These are phyloP conservation scores for Rosa persica DNA, from an alignment of 306 rosid species.

Conservation along the genomic window DNA sequence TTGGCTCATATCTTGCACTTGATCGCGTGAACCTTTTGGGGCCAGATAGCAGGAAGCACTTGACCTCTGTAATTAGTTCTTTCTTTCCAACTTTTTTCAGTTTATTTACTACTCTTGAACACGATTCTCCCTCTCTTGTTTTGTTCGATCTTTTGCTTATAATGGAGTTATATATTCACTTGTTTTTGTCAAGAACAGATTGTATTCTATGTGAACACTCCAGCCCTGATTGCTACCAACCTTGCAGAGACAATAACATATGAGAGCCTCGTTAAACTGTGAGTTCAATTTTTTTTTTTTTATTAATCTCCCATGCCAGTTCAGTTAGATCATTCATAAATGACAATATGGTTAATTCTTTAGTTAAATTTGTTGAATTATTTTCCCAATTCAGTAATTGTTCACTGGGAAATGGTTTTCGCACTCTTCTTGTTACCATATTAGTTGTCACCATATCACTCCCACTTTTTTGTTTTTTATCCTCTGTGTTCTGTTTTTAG, in stretches of 20 bases:
- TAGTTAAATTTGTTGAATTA: background rate
- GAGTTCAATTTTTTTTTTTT: conserved; percentile 5
- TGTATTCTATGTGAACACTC: conserved; percentile 47
- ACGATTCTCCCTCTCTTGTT: background rate
- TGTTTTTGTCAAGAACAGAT: conserved; percentile 25
- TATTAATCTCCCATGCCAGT: background rate
- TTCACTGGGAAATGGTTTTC: no score
- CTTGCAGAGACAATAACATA: conserved; percentile 47
- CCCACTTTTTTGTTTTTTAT: no score
- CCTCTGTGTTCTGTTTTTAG: no score
- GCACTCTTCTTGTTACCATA: no score
- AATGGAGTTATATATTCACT: background rate
- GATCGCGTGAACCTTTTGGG: conserved; percentile 39
- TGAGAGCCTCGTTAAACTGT: conserved; percentile 44
- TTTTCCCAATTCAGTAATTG: background rate
- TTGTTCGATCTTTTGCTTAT: no score
- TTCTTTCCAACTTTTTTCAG: no score
- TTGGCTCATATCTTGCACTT: conserved; percentile 53
- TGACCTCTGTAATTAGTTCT: conserved; percentile 32
- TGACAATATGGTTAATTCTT: background rate
- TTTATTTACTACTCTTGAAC: no score
- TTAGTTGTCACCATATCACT: no score
- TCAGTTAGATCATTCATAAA: no score
- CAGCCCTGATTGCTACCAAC: conserved; percentile 45
- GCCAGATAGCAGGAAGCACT: conserved; percentile 42